Percentiles rank a stretch among this genome's conserved stretches.
phyloP scores from a whole-genome alignment of 2,329 filamentous ascomycete species.

The Venturia carpophila region DNA sequence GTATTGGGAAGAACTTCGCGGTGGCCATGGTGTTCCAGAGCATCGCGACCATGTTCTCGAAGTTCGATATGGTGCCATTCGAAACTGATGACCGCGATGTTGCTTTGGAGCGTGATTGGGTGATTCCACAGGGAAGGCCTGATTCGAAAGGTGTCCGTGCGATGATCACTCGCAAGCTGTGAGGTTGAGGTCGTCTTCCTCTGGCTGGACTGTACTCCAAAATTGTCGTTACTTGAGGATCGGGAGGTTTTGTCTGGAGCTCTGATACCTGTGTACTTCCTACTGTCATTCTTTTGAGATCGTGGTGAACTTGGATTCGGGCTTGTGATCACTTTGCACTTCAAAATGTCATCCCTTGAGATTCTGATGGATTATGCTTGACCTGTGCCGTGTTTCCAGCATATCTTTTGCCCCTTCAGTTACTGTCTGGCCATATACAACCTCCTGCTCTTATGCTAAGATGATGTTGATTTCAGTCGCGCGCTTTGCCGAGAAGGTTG shows the following conservation, averaged over 20 bases:
- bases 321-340: neutral
- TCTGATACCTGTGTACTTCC: neutral
- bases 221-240: neutral
- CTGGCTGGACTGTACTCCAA: neutral
- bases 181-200: neutral
- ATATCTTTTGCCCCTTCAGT: too few species aligned
- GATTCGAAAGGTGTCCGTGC: conserved; percentile 4
- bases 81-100: conserved; percentile 2
- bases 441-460: too few species aligned
- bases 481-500: too few species aligned
- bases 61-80: conserved; percentile 6
- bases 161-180: neutral
- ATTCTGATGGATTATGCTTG: neutral
- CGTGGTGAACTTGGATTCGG: neutral
- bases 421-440: too few species aligned
- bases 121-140: conserved; percentile 1
- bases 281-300: neutral
- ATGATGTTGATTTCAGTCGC: too few species aligned
- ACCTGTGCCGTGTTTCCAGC: too few species aligned
- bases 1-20: conserved; percentile 3
- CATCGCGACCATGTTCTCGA: neutral
- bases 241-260: neutral
- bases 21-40: neutral
- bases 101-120: conserved; percentile 1
- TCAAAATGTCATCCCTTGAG: neutral